Conservation (phyloP, 2,329 filamentous ascomycete genomes). For the Polytolypa hystricis region DNA sequence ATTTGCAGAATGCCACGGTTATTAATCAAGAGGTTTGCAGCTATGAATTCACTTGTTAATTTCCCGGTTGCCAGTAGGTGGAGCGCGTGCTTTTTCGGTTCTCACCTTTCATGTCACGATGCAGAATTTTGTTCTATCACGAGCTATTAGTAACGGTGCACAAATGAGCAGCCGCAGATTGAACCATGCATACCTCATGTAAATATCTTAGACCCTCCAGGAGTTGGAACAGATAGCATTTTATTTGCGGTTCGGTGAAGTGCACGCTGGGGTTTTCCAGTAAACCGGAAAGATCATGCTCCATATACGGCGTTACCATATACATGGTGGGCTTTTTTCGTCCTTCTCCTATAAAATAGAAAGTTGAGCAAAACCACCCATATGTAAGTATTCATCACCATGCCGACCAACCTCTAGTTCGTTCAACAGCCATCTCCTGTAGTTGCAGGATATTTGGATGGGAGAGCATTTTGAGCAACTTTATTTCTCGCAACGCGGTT, state of each 20-base stretch:
- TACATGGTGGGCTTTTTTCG: conserved; percentile 75
- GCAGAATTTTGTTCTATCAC: conserved; percentile 72
- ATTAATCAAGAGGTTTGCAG: conserved; percentile 91
- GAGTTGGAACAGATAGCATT: conserved; percentile 93
- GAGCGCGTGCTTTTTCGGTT: background rate
- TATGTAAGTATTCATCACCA: background rate
- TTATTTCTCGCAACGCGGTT: conserved; percentile 92
- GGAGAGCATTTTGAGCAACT: conserved; percentile 87
- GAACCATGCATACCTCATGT: conserved; percentile 49
- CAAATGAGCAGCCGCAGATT: background rate
- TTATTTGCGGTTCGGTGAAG: conserved; percentile 84
- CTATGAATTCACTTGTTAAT: conserved; percentile 28
- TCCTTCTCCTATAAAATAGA: conserved; percentile 50
- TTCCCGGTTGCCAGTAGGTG: background rate
- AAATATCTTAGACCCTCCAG: conserved; percentile 83
- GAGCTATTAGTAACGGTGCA: conserved; percentile 18
- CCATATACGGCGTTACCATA: conserved; percentile 99
- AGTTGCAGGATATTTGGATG: conserved; percentile 79
- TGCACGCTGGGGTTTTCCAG: conserved; percentile 87
- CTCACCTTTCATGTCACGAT: conserved; percentile 83
- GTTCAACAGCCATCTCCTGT: conserved; percentile 93
- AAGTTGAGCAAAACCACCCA: conserved; percentile 11
- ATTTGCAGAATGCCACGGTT: conserved; percentile 91
- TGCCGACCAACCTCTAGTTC: conserved; percentile 42
- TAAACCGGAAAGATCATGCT: conserved; percentile 93